Evolutionary conservation across 2,329 filamentous ascomycete species (phyloP).

Genomic region (Cladosporium velox): DNA sequence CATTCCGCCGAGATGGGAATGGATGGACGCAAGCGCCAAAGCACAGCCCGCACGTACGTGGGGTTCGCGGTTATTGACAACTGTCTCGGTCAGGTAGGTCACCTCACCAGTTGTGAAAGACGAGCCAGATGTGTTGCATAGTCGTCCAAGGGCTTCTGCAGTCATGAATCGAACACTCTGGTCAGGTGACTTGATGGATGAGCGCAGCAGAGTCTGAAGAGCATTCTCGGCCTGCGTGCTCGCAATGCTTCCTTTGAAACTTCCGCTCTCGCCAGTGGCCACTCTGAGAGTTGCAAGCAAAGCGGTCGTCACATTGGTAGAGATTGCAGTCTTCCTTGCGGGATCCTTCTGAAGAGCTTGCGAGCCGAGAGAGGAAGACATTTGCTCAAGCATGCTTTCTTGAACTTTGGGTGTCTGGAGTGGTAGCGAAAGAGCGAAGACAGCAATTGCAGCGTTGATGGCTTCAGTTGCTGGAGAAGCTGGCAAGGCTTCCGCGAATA

Average conservation of each 20-base stretch:
- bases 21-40: slow-evolving; percentile 87
- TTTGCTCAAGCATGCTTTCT: slow-evolving; percentile 92
- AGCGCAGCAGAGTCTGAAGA: slow-evolving; percentile 67
- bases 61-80: slow-evolving; percentile 90
- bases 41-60: slow-evolving; percentile 92
- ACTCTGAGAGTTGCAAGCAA: slow-evolving; percentile 80
- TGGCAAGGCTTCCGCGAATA: slow-evolving; percentile 40
- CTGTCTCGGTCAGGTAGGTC: slow-evolving; percentile 88
- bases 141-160: slow-evolving; percentile 78
- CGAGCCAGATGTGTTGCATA: slow-evolving; percentile 84
- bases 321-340: slow-evolving; percentile 85
- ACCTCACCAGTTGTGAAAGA: slow-evolving; percentile 86
- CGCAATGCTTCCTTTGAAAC: slow-evolving; percentile 68
- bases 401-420: slow-evolving; percentile 89
- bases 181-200: slow-evolving; percentile 80
- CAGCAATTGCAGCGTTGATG: slow-evolving; percentile 87
- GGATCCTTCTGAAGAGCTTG: slow-evolving; percentile 79
- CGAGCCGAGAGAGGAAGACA: slow-evolving; percentile 83
- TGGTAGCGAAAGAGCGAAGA: slow-evolving; percentile 90
- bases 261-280: slow-evolving; percentile 75
- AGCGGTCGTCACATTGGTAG: slow-evolving; percentile 83
- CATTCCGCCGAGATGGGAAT: slow-evolving; percentile 96
- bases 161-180: slow-evolving; percentile 83
- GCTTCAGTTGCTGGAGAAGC: slow-evolving; percentile 90
- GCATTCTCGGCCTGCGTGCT: slow-evolving; percentile 69